A percentile compares a stretch with the other conserved stretches of the same genome.
Evolutionary conservation across 2,329 filamentous ascomycete genomes (phyloP).

Genomic region (Ascochyta viciae-villosae): DNA sequence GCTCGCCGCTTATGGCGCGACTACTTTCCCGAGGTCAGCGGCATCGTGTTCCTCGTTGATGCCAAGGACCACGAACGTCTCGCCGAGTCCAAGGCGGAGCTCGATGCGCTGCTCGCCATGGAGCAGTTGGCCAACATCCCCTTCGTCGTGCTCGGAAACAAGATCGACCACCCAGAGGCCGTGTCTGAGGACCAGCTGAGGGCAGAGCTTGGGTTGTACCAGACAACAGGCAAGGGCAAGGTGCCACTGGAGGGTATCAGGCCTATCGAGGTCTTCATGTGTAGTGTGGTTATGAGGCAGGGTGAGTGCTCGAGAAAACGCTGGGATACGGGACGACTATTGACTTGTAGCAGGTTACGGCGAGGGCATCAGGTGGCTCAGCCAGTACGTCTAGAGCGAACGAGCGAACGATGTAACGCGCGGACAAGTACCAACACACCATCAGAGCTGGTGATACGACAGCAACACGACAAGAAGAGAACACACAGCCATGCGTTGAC

Average conservation of each 20-base stretch:
- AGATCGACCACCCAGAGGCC: conserved; percentile 97
- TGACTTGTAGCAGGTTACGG: conserved; percentile 36
- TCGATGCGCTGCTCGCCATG: conserved; percentile 91
- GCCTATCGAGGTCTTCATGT: conserved; percentile 92
- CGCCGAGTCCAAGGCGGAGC: conserved; percentile 91
- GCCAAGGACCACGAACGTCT: conserved; percentile 96
- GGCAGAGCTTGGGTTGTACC: conserved; percentile 89
- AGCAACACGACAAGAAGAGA: neutral
- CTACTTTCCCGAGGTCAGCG: conserved; percentile 54
- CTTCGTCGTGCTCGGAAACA: conserved; percentile 95
- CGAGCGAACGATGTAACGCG: neutral
- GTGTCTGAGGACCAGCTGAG: conserved; percentile 94
- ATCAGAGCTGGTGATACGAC: neutral
- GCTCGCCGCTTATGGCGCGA: conserved; percentile 47
- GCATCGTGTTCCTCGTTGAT: conserved; percentile 96
- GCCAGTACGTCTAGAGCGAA: conserved; percentile 45
- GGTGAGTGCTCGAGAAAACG: conserved; percentile 48
- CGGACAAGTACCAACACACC: neutral
- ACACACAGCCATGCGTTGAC: neutral
- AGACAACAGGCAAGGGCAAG: conserved; percentile 55
- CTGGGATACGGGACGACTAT: neutral
- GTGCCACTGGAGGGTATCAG: conserved; percentile 40
- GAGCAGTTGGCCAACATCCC: conserved; percentile 94
- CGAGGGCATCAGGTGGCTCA: conserved; percentile 50
- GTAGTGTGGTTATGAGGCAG: conserved; percentile 96